Evolutionary conservation across 2,329 filamentous ascomycete genomes (phyloP).

Genomic region (Fusarium sp.): DNA sequence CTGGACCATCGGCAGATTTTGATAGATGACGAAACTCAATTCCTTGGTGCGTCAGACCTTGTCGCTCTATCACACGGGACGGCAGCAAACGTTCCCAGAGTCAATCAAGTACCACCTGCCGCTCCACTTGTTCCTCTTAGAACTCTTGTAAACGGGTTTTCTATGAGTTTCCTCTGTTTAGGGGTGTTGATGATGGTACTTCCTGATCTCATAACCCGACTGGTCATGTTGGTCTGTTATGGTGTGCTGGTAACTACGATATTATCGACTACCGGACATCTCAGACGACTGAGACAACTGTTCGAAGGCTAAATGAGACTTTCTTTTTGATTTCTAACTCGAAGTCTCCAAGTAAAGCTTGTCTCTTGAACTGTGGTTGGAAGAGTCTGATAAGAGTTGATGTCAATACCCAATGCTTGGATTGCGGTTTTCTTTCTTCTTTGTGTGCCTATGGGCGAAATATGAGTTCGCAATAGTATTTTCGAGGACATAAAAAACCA

Average conservation of each 20-base stretch:
- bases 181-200: slow-evolving; percentile 27
- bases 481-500: neutral
- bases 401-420: neutral
- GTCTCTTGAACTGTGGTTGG: neutral
- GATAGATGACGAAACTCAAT: slow-evolving; percentile 68
- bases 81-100: slow-evolving; percentile 6
- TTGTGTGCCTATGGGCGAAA: neutral
- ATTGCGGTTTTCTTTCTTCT: neutral
- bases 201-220: slow-evolving; percentile 28
- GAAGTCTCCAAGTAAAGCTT: neutral
- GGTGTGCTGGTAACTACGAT: slow-evolving; percentile 24
- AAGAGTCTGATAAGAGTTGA: neutral
- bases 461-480: neutral
- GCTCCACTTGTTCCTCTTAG: slow-evolving; percentile 17
- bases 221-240: slow-evolving; percentile 29
- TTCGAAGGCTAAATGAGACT: slow-evolving; percentile 10
- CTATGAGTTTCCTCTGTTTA: slow-evolving; percentile 28
- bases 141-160: slow-evolving; percentile 26
- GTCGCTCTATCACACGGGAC: slow-evolving; percentile 11
- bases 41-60: slow-evolving; percentile 59
- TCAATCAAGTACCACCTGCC: slow-evolving; percentile 1
- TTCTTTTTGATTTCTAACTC: neutral
- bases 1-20: slow-evolving; percentile 64
- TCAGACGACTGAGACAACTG: slow-evolving; percentile 23
- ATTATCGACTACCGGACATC: slow-evolving; percentile 27